A percentile compares a stretch with the other conserved stretches of the same genome.
These are phyloP conservation scores for Ascomycota sp. DNA, from an alignment of 2,329 filamentous ascomycete species.

Conservation along the genomic window DNA sequence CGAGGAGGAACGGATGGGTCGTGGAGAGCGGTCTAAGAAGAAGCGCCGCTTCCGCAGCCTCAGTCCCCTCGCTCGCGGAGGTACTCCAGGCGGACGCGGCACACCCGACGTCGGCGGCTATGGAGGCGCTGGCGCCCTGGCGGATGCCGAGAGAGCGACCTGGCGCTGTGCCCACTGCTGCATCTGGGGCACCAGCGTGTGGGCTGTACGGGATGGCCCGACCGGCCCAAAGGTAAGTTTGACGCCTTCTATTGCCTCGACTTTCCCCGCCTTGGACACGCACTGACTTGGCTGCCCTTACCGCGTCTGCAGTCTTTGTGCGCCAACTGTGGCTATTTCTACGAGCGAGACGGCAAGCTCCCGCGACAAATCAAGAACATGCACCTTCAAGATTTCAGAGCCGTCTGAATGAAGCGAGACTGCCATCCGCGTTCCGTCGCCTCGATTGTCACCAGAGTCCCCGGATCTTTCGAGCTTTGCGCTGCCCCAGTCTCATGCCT, in stretches of 20 bases:
- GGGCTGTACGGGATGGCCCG: constrained; percentile 87
- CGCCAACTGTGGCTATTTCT: constrained; percentile 79
- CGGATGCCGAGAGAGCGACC: constrained; percentile 55
- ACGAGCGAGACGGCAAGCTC: constrained; percentile 68
- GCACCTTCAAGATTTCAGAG: constrained; percentile 10
- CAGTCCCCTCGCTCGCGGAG: constrained; percentile 49
- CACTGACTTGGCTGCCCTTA: too few species aligned
- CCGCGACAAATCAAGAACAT: constrained; percentile 31
- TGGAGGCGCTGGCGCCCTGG: constrained; percentile 48
- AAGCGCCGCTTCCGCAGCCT: constrained; percentile 81
- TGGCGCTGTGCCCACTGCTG: constrained; percentile 84
- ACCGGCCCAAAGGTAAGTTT: constrained; percentile 63
- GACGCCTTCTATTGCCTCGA: too few species aligned
- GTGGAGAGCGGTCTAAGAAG: constrained; percentile 86
- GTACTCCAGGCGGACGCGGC: constrained; percentile 48
- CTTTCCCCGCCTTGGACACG: too few species aligned
- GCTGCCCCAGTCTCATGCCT: too few species aligned
- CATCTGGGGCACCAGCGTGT: constrained; percentile 76
- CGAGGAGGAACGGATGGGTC: constrained; percentile 69
- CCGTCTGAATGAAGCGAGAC: constrained; percentile 6
- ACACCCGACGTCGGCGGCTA: constrained; percentile 64
- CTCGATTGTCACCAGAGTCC: too few species aligned
- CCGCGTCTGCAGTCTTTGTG: constrained; percentile 54
- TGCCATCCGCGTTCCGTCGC: too few species aligned
- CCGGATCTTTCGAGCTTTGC: too few species aligned